Base-by-base conservation (phyloP, 345 rosid genomes). In the Salix exigua region DNA sequence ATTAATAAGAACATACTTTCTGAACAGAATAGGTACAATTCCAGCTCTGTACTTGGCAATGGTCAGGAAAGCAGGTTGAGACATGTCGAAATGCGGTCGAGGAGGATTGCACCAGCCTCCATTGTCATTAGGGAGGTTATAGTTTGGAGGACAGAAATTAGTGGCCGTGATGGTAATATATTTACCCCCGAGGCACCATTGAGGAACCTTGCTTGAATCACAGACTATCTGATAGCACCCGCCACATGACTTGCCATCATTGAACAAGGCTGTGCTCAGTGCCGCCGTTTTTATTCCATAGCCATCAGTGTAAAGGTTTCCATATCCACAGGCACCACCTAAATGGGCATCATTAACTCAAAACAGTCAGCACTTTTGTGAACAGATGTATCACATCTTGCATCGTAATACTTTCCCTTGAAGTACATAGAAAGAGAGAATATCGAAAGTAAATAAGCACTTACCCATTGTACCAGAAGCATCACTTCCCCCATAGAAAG, bases 61-160 rank as follows among this genome's bases (percentile, higher is more conserved):
- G 28, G 77, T 68, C 37, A 40, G 58, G 61, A 76, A 81, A 55
- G 80, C 80, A 26, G 83, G 80, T 12, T 81, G 83, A 16, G 83
- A 72, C 77, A 76, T 72, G 80, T 81, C 83, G 28, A 81, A 81
- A 13, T 76, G 80, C 3, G 80, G 66, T 3, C 71, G 68, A 17
- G 83, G 83, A 33, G 83, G 83, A 44, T 76, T 81, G 66, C 83
- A 81, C 83, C 83, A 81, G 16, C 83, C 83, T 12, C 83, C 83
- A n/a, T 73, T 37, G 71, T 81, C 74, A 48, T 38, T 80, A 2
- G 83, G 83, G 7, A 76, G 83, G 33, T 66, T 50, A 38, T 76
- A 80, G 16, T 81, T 81, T 23, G 83, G 80, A 28, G 83, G 80
- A 33, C 83, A 81, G 75, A 81, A 69, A n/a, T 81, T 81, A 17